These are phyloP conservation scores for Thraustochytrium sp. DNA, from an alignment of 352 stramenopile species.

Conservation along the genomic window DNA sequence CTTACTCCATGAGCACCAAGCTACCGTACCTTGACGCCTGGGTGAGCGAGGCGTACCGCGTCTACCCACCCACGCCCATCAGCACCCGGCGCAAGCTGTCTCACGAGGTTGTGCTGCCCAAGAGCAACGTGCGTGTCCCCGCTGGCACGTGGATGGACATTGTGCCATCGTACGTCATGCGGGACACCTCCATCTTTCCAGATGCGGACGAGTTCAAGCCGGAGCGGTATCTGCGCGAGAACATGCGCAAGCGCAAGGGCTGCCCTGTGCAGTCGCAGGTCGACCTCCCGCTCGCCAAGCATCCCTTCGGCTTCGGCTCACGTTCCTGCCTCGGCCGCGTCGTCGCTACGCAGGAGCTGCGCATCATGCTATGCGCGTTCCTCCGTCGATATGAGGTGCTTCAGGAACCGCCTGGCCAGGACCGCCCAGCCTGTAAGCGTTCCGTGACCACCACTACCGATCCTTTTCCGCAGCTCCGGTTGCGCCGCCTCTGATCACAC, in stretches of 20 bases:
- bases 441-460: too few relatives aligned
- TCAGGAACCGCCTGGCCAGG: background rate
- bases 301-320: background rate
- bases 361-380: background rate
- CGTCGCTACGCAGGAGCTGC: background rate
- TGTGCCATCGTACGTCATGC: background rate
- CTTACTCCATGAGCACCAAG: background rate
- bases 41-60: background rate
- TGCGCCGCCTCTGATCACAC: too few relatives aligned
- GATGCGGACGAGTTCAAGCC: background rate
- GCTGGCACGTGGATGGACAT: background rate
- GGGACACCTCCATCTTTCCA: background rate
- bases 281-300: background rate
- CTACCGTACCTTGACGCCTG: constrained; percentile 16
- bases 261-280: background rate
- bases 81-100: background rate
- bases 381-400: background rate
- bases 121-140: background rate
- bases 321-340: background rate
- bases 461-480: too few relatives aligned
- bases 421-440: too few relatives aligned
- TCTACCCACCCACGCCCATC: background rate
- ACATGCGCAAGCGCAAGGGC: background rate
- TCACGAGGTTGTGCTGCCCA: constrained; percentile 12
- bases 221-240: constrained; percentile 7